Evolutionary conservation across 2,329 filamentous ascomycete genomes (phyloP), one percentile per base, ranked within the genome.

Genomic region (Chrysosporium keratinophilum): DNA sequence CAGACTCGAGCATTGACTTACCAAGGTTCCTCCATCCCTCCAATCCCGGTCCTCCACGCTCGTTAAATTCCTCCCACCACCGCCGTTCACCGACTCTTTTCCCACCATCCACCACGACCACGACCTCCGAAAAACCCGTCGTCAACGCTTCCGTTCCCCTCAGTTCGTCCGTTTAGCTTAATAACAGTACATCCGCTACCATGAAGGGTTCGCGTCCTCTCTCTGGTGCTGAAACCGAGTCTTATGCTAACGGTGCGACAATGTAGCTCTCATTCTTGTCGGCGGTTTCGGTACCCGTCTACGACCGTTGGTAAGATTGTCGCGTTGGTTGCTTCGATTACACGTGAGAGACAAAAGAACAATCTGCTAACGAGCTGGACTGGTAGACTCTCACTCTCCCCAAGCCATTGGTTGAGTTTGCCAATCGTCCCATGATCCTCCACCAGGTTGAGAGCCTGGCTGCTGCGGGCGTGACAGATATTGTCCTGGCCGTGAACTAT

Each of bases 401-500:
- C 58, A 98, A 97, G 75, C 91, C 93, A 61, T 81, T 98, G 63
- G 93, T 98, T 67, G 91, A 98, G 76, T 98, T 98, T 68, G 89
- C 83, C 69, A 98, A 98, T 81, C 91, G 93, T 76, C 93, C 90
- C 70, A 98, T 98, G 91, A 97, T 98, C 72, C 80, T 94, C 67
- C 91, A 97, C 75, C 91, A 98, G 76, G 88, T 98, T 65, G 89
- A 96, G 76, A 89, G 88, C 61, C 81, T 98, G 62, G 91, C 93
- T 63, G 85, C 84, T 57, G 91, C 89, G 56, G 91, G 91, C 70
- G 93, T 97, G 61, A 97, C 88, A 58, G 90, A 97, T 76, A 95
- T 98, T 66, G 91, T 98, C 54, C 82, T 98, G 55, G 91, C 93
- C 58, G 93, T 98, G 73, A 98, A 98, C 81, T 98, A 98, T 79